These are phyloP conservation scores for Silene vulgaris DNA, from an alignment of 179 eudicot genomes.

Conservation along the genomic window DNA sequence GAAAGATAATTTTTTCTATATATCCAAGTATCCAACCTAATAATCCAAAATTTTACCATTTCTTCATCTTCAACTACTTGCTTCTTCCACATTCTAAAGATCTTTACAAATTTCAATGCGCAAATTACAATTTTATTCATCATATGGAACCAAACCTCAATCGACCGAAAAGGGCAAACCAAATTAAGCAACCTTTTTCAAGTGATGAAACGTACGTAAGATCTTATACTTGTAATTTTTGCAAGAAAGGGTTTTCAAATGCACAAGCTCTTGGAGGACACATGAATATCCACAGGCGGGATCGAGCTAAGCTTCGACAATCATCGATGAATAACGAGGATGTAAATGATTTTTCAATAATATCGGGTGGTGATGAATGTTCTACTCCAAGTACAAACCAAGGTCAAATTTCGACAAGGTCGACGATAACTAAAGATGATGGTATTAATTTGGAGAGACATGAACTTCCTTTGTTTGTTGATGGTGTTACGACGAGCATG, in stretches of 20 bases:
- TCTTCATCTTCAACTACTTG: background rate
- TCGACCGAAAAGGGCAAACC: background rate
- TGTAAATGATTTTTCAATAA: background rate
- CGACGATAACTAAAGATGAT: background rate
- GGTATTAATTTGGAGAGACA: background rate
- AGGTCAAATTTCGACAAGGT: background rate
- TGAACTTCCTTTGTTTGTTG: constrained; percentile 30
- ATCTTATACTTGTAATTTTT: constrained; percentile 29
- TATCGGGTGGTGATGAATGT: background rate
- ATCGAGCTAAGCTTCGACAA: constrained; percentile 31
- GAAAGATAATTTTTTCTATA: background rate
- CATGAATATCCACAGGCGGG: constrained; percentile 37
- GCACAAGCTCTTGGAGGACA: constrained; percentile 40
- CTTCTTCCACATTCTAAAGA: background rate
- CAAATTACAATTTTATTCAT: background rate
- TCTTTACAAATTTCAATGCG: background rate
- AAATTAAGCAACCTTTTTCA: background rate
- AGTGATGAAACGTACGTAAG: constrained; percentile 8
- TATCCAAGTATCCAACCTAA: background rate
- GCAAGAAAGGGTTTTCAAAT: constrained; percentile 40
- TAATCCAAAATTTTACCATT: background rate
- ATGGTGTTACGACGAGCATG: constrained; percentile 9
- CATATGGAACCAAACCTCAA: constrained; percentile 12
- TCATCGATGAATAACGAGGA: constrained; percentile 13
- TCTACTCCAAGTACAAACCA: background rate